Evolutionary conservation across 352 stramenopile genomes (phyloP).

Genomic region (Pythium brachiatum): DNA sequence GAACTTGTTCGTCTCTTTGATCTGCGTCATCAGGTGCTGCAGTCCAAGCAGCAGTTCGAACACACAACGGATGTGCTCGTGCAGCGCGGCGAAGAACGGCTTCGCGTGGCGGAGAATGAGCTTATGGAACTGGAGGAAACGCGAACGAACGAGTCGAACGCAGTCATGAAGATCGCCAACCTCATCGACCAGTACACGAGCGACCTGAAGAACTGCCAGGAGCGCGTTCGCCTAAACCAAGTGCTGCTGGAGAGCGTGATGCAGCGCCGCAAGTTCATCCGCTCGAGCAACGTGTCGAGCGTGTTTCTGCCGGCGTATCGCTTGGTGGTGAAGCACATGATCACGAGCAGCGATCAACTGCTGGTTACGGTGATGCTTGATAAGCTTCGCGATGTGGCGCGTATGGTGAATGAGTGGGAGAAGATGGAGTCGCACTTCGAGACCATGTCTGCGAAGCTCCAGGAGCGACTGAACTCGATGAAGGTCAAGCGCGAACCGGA

Average conservation of each 20-base stretch:
- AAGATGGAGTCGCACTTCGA: constrained; percentile 73
- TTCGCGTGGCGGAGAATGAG: constrained; percentile 50
- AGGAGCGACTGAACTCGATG: constrained; percentile 33
- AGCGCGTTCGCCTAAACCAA: constrained; percentile 54
- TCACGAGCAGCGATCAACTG: constrained; percentile 64
- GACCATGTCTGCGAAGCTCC: constrained; percentile 53
- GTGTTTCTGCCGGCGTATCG: constrained; percentile 70
- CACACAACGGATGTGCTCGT: constrained; percentile 48
- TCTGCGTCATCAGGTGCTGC: constrained; percentile 70
- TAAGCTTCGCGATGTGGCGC: constrained; percentile 56
- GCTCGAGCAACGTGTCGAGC: constrained; percentile 56
- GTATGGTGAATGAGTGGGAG: constrained; percentile 67
- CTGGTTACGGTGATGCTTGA: constrained; percentile 71
- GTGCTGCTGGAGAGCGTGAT: constrained; percentile 63
- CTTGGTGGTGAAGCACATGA: constrained; percentile 64
- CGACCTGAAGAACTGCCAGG: constrained; percentile 50
- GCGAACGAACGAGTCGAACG: constrained; percentile 34
- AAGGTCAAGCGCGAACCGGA: constrained; percentile 34
- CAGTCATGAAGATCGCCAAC: constrained; percentile 49
- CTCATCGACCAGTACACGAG: constrained; percentile 54
- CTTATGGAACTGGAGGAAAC: constrained; percentile 63
- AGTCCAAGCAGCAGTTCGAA: constrained; percentile 63
- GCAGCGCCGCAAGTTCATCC: constrained; percentile 64
- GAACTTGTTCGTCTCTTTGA: constrained; percentile 72
- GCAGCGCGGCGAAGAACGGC: constrained; percentile 53